Conservation (phyloP, 163 green algal species). For the Coccomyxa subellipsoidea region DNA sequence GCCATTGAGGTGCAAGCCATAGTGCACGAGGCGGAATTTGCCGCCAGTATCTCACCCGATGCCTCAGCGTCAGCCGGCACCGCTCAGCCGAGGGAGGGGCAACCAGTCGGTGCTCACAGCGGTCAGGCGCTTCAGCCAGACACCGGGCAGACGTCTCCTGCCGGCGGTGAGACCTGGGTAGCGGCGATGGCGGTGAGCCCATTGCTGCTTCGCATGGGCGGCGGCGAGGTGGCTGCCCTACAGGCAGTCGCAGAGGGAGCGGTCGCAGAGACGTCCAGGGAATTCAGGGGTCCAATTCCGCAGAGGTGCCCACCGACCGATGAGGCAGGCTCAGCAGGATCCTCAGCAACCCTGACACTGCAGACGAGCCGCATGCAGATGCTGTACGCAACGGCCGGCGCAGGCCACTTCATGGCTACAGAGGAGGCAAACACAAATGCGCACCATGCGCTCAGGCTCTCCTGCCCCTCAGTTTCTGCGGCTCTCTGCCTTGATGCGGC, state of each 20-base stretch:
- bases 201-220: slow-evolving; percentile 14
- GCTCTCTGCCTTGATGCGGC: not conserved
- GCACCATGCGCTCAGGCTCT: not conserved
- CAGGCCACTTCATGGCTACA: not conserved
- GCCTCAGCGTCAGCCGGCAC: not conserved
- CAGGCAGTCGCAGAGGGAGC: not conserved
- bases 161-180: not conserved
- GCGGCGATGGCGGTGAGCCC: slow-evolving; percentile 11
- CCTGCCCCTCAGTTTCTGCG: not conserved
- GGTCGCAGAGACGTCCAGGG: slow-evolving; percentile 7
- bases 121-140: no score
- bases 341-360: not conserved
- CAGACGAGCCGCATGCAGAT: not conserved
- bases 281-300: not conserved
- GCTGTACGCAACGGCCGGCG: not conserved
- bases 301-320: not conserved
- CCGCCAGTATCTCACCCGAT: not conserved
- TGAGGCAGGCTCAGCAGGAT: not conserved
- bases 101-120: not conserved
- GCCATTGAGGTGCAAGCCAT: slow-evolving; percentile 12
- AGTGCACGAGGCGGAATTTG: not conserved
- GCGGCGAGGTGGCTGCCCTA: slow-evolving; percentile 21
- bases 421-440: not conserved
- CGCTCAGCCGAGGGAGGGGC: not conserved
- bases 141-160: no score